Evolutionary conservation across 2,329 filamentous ascomycete species (phyloP).

Genomic region (Ceratocystis huliohia): DNA sequence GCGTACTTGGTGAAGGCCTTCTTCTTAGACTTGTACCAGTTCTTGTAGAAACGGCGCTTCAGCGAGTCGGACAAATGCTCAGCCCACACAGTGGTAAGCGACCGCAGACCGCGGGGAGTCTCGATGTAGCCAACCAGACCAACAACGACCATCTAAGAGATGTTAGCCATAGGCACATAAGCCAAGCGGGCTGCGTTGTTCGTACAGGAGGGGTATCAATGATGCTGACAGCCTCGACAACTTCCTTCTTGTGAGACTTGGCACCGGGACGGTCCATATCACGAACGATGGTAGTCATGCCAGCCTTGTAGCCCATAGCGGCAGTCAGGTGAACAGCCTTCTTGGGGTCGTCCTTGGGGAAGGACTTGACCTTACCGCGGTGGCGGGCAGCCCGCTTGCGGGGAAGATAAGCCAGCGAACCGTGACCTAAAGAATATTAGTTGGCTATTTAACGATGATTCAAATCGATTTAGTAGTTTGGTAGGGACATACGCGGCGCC

Average conservation of each 20-base stretch:
- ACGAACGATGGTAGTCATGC: conserved; percentile 99
- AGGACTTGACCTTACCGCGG: conserved; percentile 97
- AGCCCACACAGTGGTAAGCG: conserved; percentile 98
- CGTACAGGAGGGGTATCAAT: conserved; percentile 93
- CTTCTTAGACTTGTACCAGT: conserved; percentile 99
- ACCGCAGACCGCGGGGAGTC: conserved; percentile 97
- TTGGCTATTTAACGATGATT: not conserved
- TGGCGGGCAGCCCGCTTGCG: conserved; percentile 89
- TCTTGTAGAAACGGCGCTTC: conserved; percentile 99
- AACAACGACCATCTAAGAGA: conserved; percentile 91
- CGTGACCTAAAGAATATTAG: conserved; percentile 42
- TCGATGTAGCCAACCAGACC: conserved; percentile 99
- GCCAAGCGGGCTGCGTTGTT: conserved; percentile 71
- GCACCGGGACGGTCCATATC: conserved; percentile 95
- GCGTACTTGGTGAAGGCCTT: conserved; percentile 99
- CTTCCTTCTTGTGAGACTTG: conserved; percentile 99
- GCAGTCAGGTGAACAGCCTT: conserved; percentile 98
- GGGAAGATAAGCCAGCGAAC: conserved; percentile 76
- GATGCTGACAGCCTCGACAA: conserved; percentile 77
- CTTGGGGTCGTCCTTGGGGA: conserved; percentile 99
- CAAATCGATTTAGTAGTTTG: not conserved
- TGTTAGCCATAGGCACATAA: conserved; percentile 59
- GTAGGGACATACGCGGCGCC: conserved; percentile 57
- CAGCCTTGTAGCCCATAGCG: conserved; percentile 98
- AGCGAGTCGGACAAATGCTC: conserved; percentile 98